Base-by-base conservation (phyloP, 805 yeast species). In the Priceomyces haplophilus region DNA sequence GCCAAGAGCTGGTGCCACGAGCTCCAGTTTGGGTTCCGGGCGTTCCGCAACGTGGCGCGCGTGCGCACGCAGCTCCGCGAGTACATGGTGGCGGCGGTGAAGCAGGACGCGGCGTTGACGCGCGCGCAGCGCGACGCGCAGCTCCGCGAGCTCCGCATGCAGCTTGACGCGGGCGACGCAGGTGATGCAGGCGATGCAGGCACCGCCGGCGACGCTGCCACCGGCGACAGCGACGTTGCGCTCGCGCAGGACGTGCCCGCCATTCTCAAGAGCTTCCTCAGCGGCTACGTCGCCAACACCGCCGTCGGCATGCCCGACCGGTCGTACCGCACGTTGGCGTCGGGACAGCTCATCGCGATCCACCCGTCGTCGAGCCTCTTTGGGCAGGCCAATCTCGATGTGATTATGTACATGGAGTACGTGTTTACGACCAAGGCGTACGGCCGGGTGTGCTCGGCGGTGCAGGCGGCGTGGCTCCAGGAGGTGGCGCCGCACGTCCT, bases 221-320 rank as follows among this genome's bases (percentile, higher is more conserved):
- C 91, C 7, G 67, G 90, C 42, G 86, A 87, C 59, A 78, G 95
- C 19, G 45, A 27, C 19, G 47, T 37, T 16, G 54, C 53, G 42
- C 44, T 64, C 13, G 48, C 75, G 33, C 46, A 79, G 33, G 83
- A 83, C 49, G 73, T 79, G 24, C 75, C 82, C 13, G 54, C 67
- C 2, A 73, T 91, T 7, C 67, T 91, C 42, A 86, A 87, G 59
- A 78, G 95, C 19, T 93, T 93, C 62, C 65, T 93, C 31, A 72
- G 74, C 30, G 99, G 99, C 0, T 91, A 76, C 53, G 76, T 88
- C n/a, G 75, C 83, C 37, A 90, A 91, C 61, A 83, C 96, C 0
- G 99, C 99, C 0, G 79, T 93, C 15, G 96, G 97, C 8, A 79
- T 87, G 80, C 96, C 98, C 0, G 98, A 93, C 61, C 75, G 97